A percentile compares a stretch with the other conserved stretches of the same genome.
Conservation (phyloP, 2,329 filamentous ascomycete species). For the Fusarium verticillioides region DNA sequence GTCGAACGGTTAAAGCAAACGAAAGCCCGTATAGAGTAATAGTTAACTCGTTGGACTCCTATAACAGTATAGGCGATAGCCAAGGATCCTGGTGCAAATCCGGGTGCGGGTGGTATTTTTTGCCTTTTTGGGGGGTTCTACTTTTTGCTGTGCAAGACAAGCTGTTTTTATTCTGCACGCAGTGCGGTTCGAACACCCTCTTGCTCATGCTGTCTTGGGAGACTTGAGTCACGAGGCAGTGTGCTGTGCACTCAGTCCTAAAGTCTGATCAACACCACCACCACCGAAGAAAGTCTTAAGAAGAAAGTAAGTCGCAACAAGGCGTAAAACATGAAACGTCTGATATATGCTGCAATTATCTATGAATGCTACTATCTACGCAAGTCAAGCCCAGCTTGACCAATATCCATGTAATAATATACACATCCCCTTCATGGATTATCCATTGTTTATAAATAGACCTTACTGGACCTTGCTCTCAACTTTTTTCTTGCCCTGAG, state of each 20-base stretch:
- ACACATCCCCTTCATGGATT: neutral
- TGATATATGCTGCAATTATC: neutral
- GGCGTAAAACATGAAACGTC: neutral
- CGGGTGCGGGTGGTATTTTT: slow-evolving; percentile 47
- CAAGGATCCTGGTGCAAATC: slow-evolving; percentile 53
- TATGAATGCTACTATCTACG: neutral
- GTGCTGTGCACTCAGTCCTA: neutral
- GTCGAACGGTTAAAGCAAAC: slow-evolving; percentile 37
- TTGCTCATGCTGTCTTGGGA: neutral
- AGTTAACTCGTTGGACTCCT: slow-evolving; percentile 53
- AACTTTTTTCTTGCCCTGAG: slow-evolving; percentile 38
- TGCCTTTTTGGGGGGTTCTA: slow-evolving; percentile 5
- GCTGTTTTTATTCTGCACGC: neutral
- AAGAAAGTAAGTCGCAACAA: neutral
- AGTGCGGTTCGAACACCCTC: neutral
- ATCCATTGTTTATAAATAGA: neutral
- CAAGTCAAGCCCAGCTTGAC: slow-evolving; percentile 34
- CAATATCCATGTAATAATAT: neutral
- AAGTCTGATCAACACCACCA: neutral
- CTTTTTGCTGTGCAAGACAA: neutral
- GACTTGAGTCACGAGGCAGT: neutral
- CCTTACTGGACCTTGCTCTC: slow-evolving; percentile 31
- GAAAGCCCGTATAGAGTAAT: slow-evolving; percentile 50
- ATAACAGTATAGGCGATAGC: slow-evolving; percentile 46
- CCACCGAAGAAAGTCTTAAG: neutral